Conservation (phyloP, 768 basidiomycete species). For the Xerocomellus chrysenteron region DNA sequence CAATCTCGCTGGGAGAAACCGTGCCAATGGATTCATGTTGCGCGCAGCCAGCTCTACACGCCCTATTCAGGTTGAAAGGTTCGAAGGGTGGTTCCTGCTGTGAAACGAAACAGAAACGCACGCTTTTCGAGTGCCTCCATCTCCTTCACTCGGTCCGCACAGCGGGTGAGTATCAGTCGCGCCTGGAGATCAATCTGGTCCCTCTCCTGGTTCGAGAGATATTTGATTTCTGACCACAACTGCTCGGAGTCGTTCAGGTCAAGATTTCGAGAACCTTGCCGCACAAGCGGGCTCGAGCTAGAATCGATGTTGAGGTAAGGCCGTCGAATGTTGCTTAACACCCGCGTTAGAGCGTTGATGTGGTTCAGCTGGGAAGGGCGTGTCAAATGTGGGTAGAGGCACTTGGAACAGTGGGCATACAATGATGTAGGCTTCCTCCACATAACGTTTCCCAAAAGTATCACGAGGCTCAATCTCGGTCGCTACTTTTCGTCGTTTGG, state of each 20-base stretch:
- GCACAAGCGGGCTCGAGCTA: slow-evolving; percentile 48
- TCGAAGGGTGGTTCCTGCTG: slow-evolving; percentile 16
- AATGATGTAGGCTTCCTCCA: slow-evolving; percentile 74
- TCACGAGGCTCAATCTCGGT: slow-evolving; percentile 39
- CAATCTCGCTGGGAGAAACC: slow-evolving; percentile 71
- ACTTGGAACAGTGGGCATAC: slow-evolving; percentile 34
- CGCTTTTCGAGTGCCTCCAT: slow-evolving; percentile 90
- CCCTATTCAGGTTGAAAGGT: slow-evolving; percentile 40
- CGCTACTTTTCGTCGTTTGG: slow-evolving; percentile 50
- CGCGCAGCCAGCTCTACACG: slow-evolving; percentile 66
- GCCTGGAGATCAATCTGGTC: slow-evolving; percentile 96
- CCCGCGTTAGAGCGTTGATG: slow-evolving; percentile 64
- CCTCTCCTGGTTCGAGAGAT: slow-evolving; percentile 85
- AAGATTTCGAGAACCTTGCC: slow-evolving; percentile 50
- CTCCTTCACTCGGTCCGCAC: slow-evolving; percentile 82
- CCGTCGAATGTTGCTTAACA: slow-evolving; percentile 75
- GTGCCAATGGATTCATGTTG: slow-evolving; percentile 61
- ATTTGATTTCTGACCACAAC: slow-evolving; percentile 62
- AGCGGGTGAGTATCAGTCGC: slow-evolving; percentile 78
- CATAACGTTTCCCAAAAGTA: slow-evolving; percentile 61
- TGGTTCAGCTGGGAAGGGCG: slow-evolving; percentile 58
- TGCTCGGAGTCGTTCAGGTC: slow-evolving; percentile 53
- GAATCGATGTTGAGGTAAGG: slow-evolving; percentile 85
- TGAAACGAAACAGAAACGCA: slow-evolving; percentile 41
- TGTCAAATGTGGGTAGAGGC: background rate